Conservation (phyloP, 352 stramenopile genomes). For the Phytophthora melonis region DNA sequence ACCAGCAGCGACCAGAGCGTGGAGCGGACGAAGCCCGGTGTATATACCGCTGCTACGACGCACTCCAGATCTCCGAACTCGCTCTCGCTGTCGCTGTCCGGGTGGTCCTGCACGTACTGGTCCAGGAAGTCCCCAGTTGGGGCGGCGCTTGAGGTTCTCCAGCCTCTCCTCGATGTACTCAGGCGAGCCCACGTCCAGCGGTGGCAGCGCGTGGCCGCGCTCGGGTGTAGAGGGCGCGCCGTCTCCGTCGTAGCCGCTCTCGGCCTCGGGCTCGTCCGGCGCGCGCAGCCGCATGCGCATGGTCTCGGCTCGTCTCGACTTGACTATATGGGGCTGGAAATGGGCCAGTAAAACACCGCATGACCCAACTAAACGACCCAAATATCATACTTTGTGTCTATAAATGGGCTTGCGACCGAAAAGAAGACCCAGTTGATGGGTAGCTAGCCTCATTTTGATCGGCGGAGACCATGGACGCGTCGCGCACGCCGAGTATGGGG, state of each 20-base stretch:
- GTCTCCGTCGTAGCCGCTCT: slow-evolving; percentile 40
- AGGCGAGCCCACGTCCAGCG: slow-evolving; percentile 76
- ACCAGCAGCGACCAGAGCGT: slow-evolving; percentile 59
- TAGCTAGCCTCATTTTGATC: too few species aligned
- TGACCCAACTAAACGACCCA: neutral
- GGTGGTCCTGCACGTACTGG: slow-evolving; percentile 72
- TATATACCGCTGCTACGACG: neutral
- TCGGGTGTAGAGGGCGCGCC: slow-evolving; percentile 25
- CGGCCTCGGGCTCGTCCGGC: slow-evolving; percentile 61
- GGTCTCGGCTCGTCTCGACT: slow-evolving; percentile 13
- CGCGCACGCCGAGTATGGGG: slow-evolving; percentile 37
- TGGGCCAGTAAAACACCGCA: neutral
- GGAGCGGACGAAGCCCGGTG: slow-evolving; percentile 57
- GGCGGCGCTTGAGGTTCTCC: slow-evolving; percentile 87
- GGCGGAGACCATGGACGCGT: slow-evolving; percentile 20
- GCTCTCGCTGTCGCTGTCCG: slow-evolving; percentile 49
- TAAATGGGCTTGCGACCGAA: neutral
- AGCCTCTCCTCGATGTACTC: slow-evolving; percentile 88
- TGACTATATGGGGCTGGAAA: neutral
- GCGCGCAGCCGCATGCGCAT: slow-evolving; percentile 77
- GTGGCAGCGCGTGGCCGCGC: slow-evolving; percentile 39
- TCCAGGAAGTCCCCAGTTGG: slow-evolving; percentile 70
- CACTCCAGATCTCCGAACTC: slow-evolving; percentile 48
- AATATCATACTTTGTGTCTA: neutral
- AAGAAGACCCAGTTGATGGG: neutral